A percentile compares a stretch with the other conserved stretches of the same genome.
These are phyloP conservation scores for Mytilinidion resinicola DNA, from an alignment of 495 filamentous ascomycete genomes.

Conservation along the genomic window DNA sequence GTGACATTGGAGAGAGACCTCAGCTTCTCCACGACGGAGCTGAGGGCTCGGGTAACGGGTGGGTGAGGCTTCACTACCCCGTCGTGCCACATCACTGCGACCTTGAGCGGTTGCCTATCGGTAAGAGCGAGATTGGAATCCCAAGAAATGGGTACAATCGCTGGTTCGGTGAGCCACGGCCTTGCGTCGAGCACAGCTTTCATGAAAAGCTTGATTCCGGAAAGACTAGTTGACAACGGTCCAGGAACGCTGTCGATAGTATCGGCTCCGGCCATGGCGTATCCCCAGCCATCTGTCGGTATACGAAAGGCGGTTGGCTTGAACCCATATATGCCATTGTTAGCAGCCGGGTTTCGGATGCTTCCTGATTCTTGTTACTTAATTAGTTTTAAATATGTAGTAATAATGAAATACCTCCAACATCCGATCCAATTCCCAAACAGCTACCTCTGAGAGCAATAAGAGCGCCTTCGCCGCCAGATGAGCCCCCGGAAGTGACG, in stretches of 20 bases:
- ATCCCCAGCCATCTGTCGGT: slow-evolving; percentile 46
- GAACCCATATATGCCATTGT: slow-evolving; percentile 59
- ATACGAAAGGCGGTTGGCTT: slow-evolving; percentile 56
- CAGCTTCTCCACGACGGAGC: slow-evolving; percentile 50
- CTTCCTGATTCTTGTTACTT: not conserved
- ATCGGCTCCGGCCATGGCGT: slow-evolving; percentile 51
- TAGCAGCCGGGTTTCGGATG: slow-evolving; percentile 50
- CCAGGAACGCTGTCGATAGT: slow-evolving; percentile 55
- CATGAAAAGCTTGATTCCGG: slow-evolving; percentile 60
- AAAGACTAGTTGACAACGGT: slow-evolving; percentile 55
- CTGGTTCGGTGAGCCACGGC: slow-evolving; percentile 58
- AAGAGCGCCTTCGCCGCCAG: slow-evolving; percentile 33
- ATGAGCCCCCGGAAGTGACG: slow-evolving; percentile 28
- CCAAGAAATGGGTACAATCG: slow-evolving; percentile 56
- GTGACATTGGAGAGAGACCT: slow-evolving; percentile 44
- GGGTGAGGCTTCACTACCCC: slow-evolving; percentile 66
- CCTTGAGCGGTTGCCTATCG: slow-evolving; percentile 40
- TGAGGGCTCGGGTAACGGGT: slow-evolving; percentile 56
- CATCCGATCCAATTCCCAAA: slow-evolving; percentile 33
- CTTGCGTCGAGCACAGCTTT: slow-evolving; percentile 49
- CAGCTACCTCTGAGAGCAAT: slow-evolving; percentile 24
- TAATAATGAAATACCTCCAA: slow-evolving; percentile 20
- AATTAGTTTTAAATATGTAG: too few species aligned
- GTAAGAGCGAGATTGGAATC: not conserved
- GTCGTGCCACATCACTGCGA: slow-evolving; percentile 67